Evolutionary conservation across 768 basidiomycete species (phyloP), one percentile per base, ranked within the genome.

Genomic region (Rhodotorula diobovata): DNA sequence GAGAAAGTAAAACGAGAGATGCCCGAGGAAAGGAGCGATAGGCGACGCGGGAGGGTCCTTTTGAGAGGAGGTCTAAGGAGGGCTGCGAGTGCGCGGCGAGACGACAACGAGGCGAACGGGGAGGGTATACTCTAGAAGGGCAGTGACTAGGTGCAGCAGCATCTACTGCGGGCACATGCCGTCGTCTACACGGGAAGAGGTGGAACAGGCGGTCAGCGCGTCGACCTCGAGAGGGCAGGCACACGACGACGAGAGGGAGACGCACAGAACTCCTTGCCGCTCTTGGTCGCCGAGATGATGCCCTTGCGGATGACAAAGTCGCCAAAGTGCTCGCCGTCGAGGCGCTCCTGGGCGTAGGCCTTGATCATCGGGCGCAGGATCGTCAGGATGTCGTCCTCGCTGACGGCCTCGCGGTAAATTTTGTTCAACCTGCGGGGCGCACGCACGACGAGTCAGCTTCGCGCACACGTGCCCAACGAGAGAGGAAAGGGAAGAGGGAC

Each of bases 301-400:
- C 94, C 93, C 35, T 87, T 89, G 58, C 95, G 85, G 72, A 99
- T 89, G 43, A 91, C 91, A 80, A 90, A 99, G 81, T 98, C 96
- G 43, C 96, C 96, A 78, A 99, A 98, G 67, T 83, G 88, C 81
- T 99, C 96, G 41, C 91, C 93, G 16, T 90, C 88, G 8, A 84
- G 82, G 57, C 95, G 85, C 80, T 97, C 93, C 37, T 90, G 82
- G 0, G 95, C 92, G 79, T 93, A 99, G 68, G 86, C 84, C 81
- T 91, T 93, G 85, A 99, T 95, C 90, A 99, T 93, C 0, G 93
- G 94, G 67, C 80, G 77, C 34, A 99, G 86, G 73, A 94, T 94
- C 11, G 87, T 87, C 63, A 99, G 82, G 63, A 78, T 76, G 63
- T 78, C 76, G 35, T 75, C 61, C 67, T 77, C 78, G 63, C 39